Base-by-base conservation (phyloP, 305 asterid species). In the Caryopteris hybrid region DNA sequence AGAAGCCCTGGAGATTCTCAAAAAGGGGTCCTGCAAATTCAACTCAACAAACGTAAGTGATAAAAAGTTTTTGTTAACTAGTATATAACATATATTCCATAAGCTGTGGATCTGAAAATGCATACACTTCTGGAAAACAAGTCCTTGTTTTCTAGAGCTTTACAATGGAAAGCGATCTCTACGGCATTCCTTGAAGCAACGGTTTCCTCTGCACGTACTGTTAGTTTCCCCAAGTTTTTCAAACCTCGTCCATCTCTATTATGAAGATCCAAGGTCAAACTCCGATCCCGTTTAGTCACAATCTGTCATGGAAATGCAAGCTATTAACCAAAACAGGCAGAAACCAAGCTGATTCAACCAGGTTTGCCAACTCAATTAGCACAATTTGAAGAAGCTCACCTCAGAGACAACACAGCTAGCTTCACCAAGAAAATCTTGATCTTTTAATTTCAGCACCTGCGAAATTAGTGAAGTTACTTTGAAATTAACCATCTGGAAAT, bases 381-480 rank as follows among this genome's bases (percentile, higher is more conserved):
- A 25, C 20, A 23, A 39, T 25, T 25, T 43, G 21, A 52, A 52
- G 62, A 83, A 48, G 66, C 83, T 66, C 62, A 86, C 96, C 90
- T 91, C 86, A 58, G 95, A 87, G 70, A 91, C 85, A 74, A 62
- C 84, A 80, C 95, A 88, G 33, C 70, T 86, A 63, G 83, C 82
- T 91, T 91, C 95, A 64, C 97, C 96, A 25, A 88, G 92, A 74
- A 82, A 91, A 79, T 91, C 97, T 83, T 91, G 97, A 76, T 85
- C 89, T 45, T 85, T 68, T 71, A 86, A 72, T 57, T 84, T 80
- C 78, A 91, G 83, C 55, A 21, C 76, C 96, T 86, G 85, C 73
- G 83, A 78, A 42, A 41, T 67, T 58, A 58, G 20, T 53, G 39
- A 62, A 61, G 38, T 47, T n/a, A 22, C 23, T 53, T 64, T 34